A percentile compares a stretch with the other conserved stretches of the same genome.
phyloP scores from a whole-genome alignment of 2,329 filamentous ascomycete genomes.

The Penicillium sp. region DNA sequence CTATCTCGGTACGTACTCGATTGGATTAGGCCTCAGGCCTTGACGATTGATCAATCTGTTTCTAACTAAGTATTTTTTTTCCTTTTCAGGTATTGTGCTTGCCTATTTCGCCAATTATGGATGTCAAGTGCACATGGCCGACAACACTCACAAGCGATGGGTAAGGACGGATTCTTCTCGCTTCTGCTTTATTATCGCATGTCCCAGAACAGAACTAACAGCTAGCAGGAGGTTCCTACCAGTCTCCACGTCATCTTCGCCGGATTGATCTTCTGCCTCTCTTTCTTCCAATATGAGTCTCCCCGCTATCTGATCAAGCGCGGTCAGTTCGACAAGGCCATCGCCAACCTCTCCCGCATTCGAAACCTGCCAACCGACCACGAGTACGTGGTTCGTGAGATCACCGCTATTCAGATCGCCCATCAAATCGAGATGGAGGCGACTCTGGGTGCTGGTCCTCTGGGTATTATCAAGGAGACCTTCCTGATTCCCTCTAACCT shows the following conservation, averaged over 20 bases:
- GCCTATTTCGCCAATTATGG: slow-evolving; percentile 79
- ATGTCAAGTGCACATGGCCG: slow-evolving; percentile 58
- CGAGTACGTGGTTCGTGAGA: slow-evolving; percentile 66
- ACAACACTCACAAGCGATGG: slow-evolving; percentile 54
- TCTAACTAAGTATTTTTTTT: background rate
- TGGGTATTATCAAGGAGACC: slow-evolving; percentile 71
- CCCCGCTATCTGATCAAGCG: slow-evolving; percentile 73
- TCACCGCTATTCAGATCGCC: slow-evolving; percentile 67
- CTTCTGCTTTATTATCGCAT: slow-evolving; percentile 30
- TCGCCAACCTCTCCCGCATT: slow-evolving; percentile 56
- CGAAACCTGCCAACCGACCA: slow-evolving; percentile 66
- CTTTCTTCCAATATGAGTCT: slow-evolving; percentile 72
- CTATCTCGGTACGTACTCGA: slow-evolving; percentile 53
- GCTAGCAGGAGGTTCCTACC: slow-evolving; percentile 63
- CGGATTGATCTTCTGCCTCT: slow-evolving; percentile 71
- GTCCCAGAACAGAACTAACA: slow-evolving; percentile 12
- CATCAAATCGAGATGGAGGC: slow-evolving; percentile 75
- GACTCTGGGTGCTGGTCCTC: slow-evolving; percentile 67
- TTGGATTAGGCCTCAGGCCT: background rate
- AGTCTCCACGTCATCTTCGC: slow-evolving; percentile 80
- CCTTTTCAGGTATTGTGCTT: slow-evolving; percentile 72
- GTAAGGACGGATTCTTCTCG: slow-evolving; percentile 42
- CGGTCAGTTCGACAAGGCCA: slow-evolving; percentile 59
- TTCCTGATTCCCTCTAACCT: slow-evolving; percentile 71
- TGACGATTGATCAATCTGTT: background rate